Percentiles rank a stretch among this genome's conserved stretches.
Conservation (phyloP, 2,329 filamentous ascomycete species). For the Exophiala bonariae region DNA sequence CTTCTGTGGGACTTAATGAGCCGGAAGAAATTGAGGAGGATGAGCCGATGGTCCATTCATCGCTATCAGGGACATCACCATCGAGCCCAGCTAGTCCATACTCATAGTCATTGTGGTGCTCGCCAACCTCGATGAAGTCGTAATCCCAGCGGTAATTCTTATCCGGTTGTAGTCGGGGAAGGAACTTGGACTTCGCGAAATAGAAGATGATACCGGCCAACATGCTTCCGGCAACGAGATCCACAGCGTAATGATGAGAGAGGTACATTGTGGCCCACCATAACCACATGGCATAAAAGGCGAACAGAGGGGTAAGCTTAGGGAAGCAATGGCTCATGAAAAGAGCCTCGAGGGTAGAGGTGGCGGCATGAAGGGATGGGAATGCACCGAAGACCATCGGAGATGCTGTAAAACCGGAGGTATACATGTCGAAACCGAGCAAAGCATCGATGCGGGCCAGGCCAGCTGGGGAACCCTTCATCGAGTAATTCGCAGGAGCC, state of each 20-base stretch:
- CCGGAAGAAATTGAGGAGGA: constrained; percentile 72
- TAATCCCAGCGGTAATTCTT: constrained; percentile 94
- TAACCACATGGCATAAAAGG: constrained; percentile 85
- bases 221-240: constrained; percentile 82
- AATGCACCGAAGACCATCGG: constrained; percentile 94
- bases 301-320: constrained; percentile 73
- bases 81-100: constrained; percentile 60
- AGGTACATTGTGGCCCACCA: constrained; percentile 99
- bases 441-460: constrained; percentile 84
- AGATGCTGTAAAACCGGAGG: constrained; percentile 84
- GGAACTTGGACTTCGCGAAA: constrained; percentile 73
- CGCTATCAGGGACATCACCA: constrained; percentile 65
- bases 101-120: constrained; percentile 53
- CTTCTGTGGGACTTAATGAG: constrained; percentile 62
- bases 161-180: constrained; percentile 78
- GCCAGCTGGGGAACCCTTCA: constrained; percentile 84
- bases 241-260: constrained; percentile 94
- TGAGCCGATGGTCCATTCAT: constrained; percentile 88
- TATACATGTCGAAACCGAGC: constrained; percentile 91
- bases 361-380: constrained; percentile 86
- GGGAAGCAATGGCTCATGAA: constrained; percentile 95
- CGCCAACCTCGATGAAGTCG: constrained; percentile 85
- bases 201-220: constrained; percentile 79
- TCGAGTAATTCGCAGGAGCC: constrained; percentile 87
- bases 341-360: constrained; percentile 82